Evolutionary conservation across 2,329 filamentous ascomycete genomes (phyloP), one percentile per base, ranked within the genome.

Genomic region (Diaporthe citrichinensis): DNA sequence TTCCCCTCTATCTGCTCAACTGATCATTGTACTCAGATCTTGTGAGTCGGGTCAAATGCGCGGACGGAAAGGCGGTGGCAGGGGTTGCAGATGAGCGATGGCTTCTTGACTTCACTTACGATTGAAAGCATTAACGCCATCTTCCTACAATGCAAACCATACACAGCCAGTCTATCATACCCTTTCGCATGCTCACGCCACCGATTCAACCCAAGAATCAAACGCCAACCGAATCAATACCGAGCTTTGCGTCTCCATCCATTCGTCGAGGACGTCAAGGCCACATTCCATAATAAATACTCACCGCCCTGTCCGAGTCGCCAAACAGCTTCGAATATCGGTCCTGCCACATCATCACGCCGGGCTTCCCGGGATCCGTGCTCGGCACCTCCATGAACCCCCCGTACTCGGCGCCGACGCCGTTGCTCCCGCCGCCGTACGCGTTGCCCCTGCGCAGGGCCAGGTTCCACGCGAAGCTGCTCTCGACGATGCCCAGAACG

Each of bases 381-480:
- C 73, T 72, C 10, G 61, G n/a, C 58, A 76, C 28, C 36, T 53
- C n/a, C 41, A 51, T 6, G 36, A 53, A 71, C 36, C 68, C 58
- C 3, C 49, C 53, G 7, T 65, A 61, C 51, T 74, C 46, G 28
- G 58, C 36, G 14, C 58, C 71, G 31, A 57, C 59, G 31, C 58
- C 71, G 25, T 34, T 28, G 46, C 59, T 51, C 25, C 71, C 71
- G 58, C 71, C 25, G 34, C 80, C 81, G 39, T 80, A 82, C 10
- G 80, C 80, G 44, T 80, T 76, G 36, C 77, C 75, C 73, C 87
- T 83, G 34, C 84, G 81, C 76, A 88, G 78, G 14, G 86, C 87
- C 23, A 90, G 78, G 73, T 86, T 86, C 84, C 87, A 89, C 20
- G 84, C 84, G 72, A 89, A 88, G 75, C 82, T 84, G 74, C 85